These are phyloP conservation scores for Aspergillus biplanus DNA, from an alignment of 495 filamentous ascomycete species.

Conservation along the genomic window DNA sequence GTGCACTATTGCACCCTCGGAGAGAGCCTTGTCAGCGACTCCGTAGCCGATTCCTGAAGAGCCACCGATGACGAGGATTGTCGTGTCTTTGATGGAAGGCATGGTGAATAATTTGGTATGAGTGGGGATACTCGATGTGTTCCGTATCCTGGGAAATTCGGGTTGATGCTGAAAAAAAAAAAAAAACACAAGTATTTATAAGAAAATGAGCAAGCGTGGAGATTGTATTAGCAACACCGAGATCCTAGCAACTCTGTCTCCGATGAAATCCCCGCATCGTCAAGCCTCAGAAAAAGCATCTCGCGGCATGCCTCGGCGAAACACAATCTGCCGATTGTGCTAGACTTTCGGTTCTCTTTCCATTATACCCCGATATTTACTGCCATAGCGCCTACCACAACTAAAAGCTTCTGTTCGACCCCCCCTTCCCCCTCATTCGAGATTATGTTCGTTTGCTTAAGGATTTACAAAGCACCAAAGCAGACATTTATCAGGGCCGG, in stretches of 20 bases:
- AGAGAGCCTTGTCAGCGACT: slow-evolving; percentile 57
- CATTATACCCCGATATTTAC: background rate
- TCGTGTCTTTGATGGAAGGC: slow-evolving; percentile 5
- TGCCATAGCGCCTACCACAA: background rate
- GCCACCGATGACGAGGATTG: slow-evolving; percentile 58
- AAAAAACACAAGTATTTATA: too few species aligned
- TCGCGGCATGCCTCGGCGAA: background rate
- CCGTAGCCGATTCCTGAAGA: slow-evolving; percentile 58
- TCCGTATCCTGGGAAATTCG: background rate
- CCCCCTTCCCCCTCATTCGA: too few species aligned
- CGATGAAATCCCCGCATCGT: background rate
- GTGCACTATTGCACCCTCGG: slow-evolving; percentile 53
- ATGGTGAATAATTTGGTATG: background rate
- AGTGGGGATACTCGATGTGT: background rate
- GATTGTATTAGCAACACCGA: background rate
- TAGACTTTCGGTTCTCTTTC: background rate
- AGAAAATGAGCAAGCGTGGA: background rate
- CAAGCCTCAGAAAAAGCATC: background rate
- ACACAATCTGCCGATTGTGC: background rate
- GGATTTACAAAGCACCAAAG: too few species aligned
- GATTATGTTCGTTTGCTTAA: too few species aligned
- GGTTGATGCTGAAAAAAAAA: background rate
- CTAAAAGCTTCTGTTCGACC: too few species aligned
- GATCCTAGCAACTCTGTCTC: background rate
- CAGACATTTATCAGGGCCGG: too few species aligned